Base-by-base conservation (phyloP, 73 alveolate genomes). In the Stentor roeselii region DNA sequence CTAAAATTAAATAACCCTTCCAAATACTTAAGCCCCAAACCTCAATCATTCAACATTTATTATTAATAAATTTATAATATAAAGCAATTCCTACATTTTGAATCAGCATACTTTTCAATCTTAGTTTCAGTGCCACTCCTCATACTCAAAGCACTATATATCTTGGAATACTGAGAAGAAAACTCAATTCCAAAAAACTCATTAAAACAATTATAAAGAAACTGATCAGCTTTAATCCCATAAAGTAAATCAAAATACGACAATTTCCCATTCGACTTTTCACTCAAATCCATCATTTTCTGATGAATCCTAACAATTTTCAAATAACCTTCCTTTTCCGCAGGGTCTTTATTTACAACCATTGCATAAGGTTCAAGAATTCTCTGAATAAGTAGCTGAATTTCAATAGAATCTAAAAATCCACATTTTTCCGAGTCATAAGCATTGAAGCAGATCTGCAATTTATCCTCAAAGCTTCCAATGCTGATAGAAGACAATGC, bases 271-370 rank as follows among this genome's bases (percentile, higher is more conserved):
- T 67, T 67, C 27, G 41, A 67, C 34, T 67, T 67, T n/a, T 67
- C 80, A 67, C n/a, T 21, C 42, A 67, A 32, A 21, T 21, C 14
- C 80, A 67, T 67, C 80, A 67, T 67, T 67, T 50, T 50, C 67
- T 6, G 30, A 50, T 50, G 6, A 50, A 50, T 50, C 21, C 21
- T 50, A 6, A 6, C 21, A 6, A 50, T 50, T 50, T 50, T 50
- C 67, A 11, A 6, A 50, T 21, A 11, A 6, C 6, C 6, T 11
- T 50, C 67, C 21, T 50, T 50, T 11, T 6, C 67, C 21, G 6
- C 67, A 50, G 67, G 67, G 21, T 50, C 21, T 11, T 50, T 50
- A 6, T 50, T 50, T 21, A 50, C 6, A 6, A 21, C 67, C 6
- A 27, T 40, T 0, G 34, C 34, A 67, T 67, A 67, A 14, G 80